phyloP scores from a whole-genome alignment of 2,329 filamentous ascomycete species.

The Beauveria varroae region DNA sequence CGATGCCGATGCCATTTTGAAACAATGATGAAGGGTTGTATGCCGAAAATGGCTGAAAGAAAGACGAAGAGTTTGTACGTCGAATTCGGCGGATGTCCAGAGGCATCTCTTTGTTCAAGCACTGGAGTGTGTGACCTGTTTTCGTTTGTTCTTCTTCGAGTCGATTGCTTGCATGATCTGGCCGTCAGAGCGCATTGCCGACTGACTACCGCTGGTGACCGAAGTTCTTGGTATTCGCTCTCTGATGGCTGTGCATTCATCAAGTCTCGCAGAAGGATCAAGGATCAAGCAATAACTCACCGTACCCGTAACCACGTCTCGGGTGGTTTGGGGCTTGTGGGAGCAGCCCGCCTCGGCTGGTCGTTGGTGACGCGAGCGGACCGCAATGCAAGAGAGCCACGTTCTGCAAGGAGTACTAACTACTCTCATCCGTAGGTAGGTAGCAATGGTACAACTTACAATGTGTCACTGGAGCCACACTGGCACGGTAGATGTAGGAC shows the following conservation, averaged over 20 bases:
- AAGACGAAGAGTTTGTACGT: too few species aligned
- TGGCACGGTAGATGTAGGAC: background rate
- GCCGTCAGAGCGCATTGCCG: background rate
- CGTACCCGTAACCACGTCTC: background rate
- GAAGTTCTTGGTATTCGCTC: too few species aligned
- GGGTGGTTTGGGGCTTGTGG: background rate
- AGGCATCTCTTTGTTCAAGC: background rate
- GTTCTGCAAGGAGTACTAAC: background rate
- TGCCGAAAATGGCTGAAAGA: too few species aligned
- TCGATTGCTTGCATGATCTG: background rate
- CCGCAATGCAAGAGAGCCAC: background rate
- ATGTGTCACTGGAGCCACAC: background rate
- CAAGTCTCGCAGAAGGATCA: background rate
- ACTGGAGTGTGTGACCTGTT: too few species aligned
- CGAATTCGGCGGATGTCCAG: too few species aligned
- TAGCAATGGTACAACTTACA: background rate
- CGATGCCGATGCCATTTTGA: background rate
- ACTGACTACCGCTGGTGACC: background rate
- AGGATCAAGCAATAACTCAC: background rate
- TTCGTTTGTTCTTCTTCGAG: too few species aligned
- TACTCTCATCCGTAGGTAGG: background rate
- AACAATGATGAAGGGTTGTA: too few species aligned
- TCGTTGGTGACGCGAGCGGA: background rate
- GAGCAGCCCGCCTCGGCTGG: background rate
- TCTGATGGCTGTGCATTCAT: too few species aligned